These are phyloP conservation scores for Cicer judaicum DNA, from an alignment of 306 rosid species.

Conservation along the genomic window DNA sequence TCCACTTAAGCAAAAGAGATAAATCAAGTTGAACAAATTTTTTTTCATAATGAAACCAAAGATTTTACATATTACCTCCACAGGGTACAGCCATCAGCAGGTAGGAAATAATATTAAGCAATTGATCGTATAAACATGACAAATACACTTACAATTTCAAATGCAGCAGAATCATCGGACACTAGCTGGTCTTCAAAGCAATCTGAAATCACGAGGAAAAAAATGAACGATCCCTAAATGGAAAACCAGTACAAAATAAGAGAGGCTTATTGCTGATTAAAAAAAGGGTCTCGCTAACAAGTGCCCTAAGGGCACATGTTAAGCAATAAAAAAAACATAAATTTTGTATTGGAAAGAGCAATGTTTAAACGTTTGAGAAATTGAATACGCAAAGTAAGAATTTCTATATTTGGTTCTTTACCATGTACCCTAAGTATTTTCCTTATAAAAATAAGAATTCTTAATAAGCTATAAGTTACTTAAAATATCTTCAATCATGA, in stretches of 20 bases:
- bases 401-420: no score
- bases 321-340: no score
- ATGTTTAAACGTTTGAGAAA: no score
- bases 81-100: constrained; percentile 2
- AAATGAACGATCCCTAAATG: constrained; percentile 3
- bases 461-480: not conserved
- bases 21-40: not conserved
- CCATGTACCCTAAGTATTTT: no score
- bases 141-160: constrained; percentile 56
- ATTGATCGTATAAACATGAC: constrained; percentile 25
- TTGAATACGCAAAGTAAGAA: no score
- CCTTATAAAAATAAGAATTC: not conserved
- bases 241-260: constrained; percentile 28
- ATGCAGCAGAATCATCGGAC: constrained; percentile 41
- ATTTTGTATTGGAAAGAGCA: no score
- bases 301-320: no score
- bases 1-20: constrained; percentile 33
- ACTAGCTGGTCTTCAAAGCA: constrained; percentile 44
- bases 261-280: not conserved
- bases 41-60: not conserved
- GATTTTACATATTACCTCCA: constrained; percentile 15
- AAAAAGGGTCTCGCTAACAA: no score
- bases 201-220: constrained; percentile 45
- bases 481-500: constrained; percentile 6
- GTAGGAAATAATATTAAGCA: not conserved